phyloP scores from a whole-genome alignment of 2,329 filamentous ascomycete genomes.

The Calonectria honghensis region DNA sequence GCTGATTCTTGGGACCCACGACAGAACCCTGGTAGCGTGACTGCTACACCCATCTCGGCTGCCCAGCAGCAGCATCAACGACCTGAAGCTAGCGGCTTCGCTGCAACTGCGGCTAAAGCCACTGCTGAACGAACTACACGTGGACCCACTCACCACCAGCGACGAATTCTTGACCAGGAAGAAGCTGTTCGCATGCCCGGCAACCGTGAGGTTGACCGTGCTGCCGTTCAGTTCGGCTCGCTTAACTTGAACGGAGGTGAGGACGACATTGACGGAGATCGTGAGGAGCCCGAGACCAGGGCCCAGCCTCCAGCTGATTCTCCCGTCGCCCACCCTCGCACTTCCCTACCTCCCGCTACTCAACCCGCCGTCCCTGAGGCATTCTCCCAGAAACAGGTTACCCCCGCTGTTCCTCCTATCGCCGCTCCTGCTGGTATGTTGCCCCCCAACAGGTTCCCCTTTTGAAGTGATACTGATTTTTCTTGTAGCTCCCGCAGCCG shows the following conservation, averaged over 20 bases:
- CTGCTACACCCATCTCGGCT: slow-evolving; percentile 79
- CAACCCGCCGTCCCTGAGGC: slow-evolving; percentile 74
- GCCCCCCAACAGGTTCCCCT: neutral
- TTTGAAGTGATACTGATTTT: slow-evolving; percentile 39
- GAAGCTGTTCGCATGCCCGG: slow-evolving; percentile 99
- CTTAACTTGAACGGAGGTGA: slow-evolving; percentile 91
- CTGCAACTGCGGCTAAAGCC: slow-evolving; percentile 88
- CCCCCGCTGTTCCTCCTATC: slow-evolving; percentile 63
- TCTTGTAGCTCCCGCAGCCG: slow-evolving; percentile 45
- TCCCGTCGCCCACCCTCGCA: slow-evolving; percentile 88
- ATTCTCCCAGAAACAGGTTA: slow-evolving; percentile 73
- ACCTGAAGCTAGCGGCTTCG: slow-evolving; percentile 79
- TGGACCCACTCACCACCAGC: slow-evolving; percentile 83
- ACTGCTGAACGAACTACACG: slow-evolving; percentile 78
- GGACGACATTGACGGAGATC: slow-evolving; percentile 93
- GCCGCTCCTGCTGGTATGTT: slow-evolving; percentile 60
- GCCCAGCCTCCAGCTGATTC: slow-evolving; percentile 95
- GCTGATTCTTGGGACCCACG: slow-evolving; percentile 89
- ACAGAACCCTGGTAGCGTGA: slow-evolving; percentile 74
- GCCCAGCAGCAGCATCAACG: slow-evolving; percentile 78
- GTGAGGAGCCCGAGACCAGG: slow-evolving; percentile 95
- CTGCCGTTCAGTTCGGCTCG: slow-evolving; percentile 96
- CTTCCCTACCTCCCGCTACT: slow-evolving; percentile 86
- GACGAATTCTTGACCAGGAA: slow-evolving; percentile 93
- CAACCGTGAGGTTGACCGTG: slow-evolving; percentile 94